Percentiles rank a stretch among this genome's conserved stretches.
Conservation (phyloP, 2,329 filamentous ascomycete species). For the Harringtonia aguacate region DNA sequence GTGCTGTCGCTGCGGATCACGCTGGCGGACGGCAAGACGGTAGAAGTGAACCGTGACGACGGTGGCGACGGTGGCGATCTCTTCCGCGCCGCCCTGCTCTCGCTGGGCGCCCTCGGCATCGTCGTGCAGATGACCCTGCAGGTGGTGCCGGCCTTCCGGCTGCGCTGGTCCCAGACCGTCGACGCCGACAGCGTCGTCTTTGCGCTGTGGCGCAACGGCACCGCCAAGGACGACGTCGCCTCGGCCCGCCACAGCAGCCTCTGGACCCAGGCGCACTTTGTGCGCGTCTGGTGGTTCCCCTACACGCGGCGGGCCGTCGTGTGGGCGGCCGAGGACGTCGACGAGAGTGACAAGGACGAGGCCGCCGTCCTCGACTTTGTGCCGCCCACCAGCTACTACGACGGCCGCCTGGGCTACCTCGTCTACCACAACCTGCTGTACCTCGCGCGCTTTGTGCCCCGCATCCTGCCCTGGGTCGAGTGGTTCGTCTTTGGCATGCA, state of each 20-base stretch:
- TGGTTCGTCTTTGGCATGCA: constrained; percentile 98
- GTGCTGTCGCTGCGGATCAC: constrained; percentile 69
- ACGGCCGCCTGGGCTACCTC: constrained; percentile 70
- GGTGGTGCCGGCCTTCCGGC: constrained; percentile 69
- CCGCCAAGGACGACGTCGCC: constrained; percentile 53
- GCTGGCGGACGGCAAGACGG: constrained; percentile 65
- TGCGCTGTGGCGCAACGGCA: constrained; percentile 51
- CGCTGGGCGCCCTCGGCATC: constrained; percentile 81
- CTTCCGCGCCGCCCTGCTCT: constrained; percentile 80
- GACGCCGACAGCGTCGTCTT: constrained; percentile 55
- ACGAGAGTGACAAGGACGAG: too few species aligned
- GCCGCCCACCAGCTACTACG: constrained; percentile 66
- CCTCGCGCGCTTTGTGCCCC: constrained; percentile 65
- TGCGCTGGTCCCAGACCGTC: constrained; percentile 77
- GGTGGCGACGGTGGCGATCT: constrained; percentile 55
- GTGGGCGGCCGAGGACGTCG: constrained; percentile 77
- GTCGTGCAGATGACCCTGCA: constrained; percentile 82
- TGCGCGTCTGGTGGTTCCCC: constrained; percentile 95
- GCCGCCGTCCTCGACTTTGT: constrained; percentile 24
- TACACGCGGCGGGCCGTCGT: constrained; percentile 81
- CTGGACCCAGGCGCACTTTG: constrained; percentile 81
- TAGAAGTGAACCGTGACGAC: constrained; percentile 51
- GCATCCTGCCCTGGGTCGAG: constrained; percentile 77
- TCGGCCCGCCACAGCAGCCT: constrained; percentile 53
- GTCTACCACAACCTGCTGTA: constrained; percentile 88